Percentiles rank a stretch among this genome's conserved stretches.
Conservation (phyloP, 129 eudicot genomes). For the carrot (Daucus carota) region DNA sequence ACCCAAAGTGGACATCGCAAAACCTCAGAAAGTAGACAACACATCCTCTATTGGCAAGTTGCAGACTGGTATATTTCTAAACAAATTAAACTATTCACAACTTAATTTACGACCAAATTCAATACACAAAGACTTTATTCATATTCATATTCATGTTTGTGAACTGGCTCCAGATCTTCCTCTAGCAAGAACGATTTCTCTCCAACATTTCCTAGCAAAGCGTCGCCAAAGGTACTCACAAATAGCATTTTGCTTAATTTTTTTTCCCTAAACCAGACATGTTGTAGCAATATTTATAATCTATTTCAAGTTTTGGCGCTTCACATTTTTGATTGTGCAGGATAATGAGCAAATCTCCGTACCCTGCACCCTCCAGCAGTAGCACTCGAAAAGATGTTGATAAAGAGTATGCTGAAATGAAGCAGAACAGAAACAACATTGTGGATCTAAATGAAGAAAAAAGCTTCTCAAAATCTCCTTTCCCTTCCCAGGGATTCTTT, state of each 20-base stretch:
- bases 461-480: not conserved
- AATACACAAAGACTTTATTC: not conserved
- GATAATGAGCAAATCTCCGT: slow-evolving; percentile 13
- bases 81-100: not conserved
- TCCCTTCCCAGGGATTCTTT: slow-evolving; percentile 11
- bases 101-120: not conserved
- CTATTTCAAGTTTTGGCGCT: no score
- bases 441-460: not conserved
- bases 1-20: not conserved
- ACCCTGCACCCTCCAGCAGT: not conserved
- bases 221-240: slow-evolving; percentile 20
- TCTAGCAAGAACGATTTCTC: slow-evolving; percentile 18
- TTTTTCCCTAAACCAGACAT: not conserved
- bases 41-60: slow-evolving; percentile 8
- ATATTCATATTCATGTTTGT: not conserved
- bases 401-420: not conserved
- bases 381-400: not conserved
- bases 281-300: not conserved
- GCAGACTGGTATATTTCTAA: slow-evolving; percentile 3
- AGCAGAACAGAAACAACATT: not conserved
- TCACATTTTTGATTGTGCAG: not conserved
- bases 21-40: not conserved
- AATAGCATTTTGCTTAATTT: not conserved
- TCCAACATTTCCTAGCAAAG: slow-evolving; percentile 16
- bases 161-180: slow-evolving; percentile 20